Percentiles rank a stretch among this genome's conserved stretches.
phyloP scores from a whole-genome alignment of 2,329 filamentous ascomycete species.

The Colletotrichum sp. region DNA sequence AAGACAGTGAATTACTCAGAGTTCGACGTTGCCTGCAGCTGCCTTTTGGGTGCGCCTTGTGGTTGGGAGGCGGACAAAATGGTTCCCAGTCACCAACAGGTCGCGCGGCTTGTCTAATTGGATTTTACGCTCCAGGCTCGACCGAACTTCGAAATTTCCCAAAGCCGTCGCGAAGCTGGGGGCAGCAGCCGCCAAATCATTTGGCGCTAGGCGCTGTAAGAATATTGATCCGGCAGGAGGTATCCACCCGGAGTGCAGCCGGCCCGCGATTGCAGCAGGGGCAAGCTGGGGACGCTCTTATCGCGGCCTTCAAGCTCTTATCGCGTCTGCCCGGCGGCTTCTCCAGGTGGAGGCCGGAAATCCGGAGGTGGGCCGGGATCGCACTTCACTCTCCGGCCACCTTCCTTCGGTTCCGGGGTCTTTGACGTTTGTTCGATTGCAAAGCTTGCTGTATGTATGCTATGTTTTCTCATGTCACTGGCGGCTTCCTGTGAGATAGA shows the following conservation, averaged over 20 bases:
- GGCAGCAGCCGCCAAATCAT: slow-evolving; percentile 44
- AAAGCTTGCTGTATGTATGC: background rate
- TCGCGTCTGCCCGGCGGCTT: background rate
- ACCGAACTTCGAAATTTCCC: slow-evolving; percentile 43
- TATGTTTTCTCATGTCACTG: background rate
- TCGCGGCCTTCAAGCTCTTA: background rate
- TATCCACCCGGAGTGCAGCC: background rate
- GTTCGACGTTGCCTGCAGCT: background rate
- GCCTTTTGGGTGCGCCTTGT: background rate
- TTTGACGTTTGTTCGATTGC: background rate
- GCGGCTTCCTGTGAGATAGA: background rate
- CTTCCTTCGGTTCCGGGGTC: background rate
- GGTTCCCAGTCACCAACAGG: background rate
- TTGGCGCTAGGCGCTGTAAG: slow-evolving; percentile 41
- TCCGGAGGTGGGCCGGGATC: slow-evolving; percentile 12
- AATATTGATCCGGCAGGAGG: slow-evolving; percentile 37
- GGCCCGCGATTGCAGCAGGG: background rate
- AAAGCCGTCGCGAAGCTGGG: slow-evolving; percentile 41
- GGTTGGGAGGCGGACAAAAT: background rate
- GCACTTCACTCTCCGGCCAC: slow-evolving; percentile 9
- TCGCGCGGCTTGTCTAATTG: slow-evolving; percentile 17
- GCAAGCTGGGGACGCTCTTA: background rate
- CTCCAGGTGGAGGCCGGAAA: background rate
- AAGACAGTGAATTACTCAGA: background rate
- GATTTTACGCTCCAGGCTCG: slow-evolving; percentile 9